Evolutionary conservation across 1,284 basidiomycete species (phyloP).

Genomic region (Volvariella volvacea): DNA sequence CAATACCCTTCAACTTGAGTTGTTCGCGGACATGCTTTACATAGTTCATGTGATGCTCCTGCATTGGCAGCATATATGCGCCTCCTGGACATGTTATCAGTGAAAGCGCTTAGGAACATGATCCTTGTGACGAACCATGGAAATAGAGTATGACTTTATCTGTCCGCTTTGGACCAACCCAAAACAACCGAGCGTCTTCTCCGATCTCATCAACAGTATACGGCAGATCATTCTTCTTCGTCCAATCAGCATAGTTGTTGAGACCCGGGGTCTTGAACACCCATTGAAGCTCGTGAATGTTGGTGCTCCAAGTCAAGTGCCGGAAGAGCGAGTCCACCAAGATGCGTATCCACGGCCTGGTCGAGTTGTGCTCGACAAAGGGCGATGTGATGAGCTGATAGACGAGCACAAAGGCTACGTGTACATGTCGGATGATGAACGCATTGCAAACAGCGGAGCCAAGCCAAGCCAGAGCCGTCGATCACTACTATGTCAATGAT

Average conservation of each 20-base stretch:
- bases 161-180: constrained; percentile 29
- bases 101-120: neutral
- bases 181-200: constrained; percentile 24
- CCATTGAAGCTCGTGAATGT: constrained; percentile 15
- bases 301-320: neutral
- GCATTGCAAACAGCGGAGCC: too few species aligned
- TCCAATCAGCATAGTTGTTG: constrained; percentile 19
- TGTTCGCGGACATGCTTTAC: constrained; percentile 17
- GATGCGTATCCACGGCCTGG: neutral
- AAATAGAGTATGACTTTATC: constrained; percentile 30
- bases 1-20: constrained; percentile 11
- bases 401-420: too few species aligned
- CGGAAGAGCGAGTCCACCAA: neutral
- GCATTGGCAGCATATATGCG: constrained; percentile 16
- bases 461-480: too few species aligned
- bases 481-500: too few species aligned
- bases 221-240: constrained; percentile 15
- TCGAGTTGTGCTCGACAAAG: neutral
- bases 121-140: constrained; percentile 27
- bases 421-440: too few species aligned
- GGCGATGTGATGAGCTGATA: neutral
- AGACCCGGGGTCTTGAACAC: constrained; percentile 14
- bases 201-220: constrained; percentile 21
- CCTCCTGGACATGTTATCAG: constrained; percentile 16
- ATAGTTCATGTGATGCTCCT: constrained; percentile 13